A percentile compares a stretch with the other conserved stretches of the same genome.
Evolutionary conservation across 2,329 filamentous ascomycete species (phyloP).

Genomic region (Exophiala alcalophila): DNA sequence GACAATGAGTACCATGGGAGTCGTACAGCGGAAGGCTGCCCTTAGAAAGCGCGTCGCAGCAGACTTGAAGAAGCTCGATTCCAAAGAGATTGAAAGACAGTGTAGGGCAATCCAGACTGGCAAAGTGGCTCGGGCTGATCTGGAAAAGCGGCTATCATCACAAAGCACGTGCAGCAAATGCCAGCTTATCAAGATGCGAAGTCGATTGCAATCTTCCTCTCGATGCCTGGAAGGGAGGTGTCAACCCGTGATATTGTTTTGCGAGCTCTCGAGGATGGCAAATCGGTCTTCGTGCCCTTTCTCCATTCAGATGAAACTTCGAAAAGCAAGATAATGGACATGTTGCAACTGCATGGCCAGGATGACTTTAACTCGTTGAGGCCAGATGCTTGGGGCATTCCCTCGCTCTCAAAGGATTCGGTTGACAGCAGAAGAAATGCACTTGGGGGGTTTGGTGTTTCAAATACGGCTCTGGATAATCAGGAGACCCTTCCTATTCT

Average conservation of each 20-base stretch:
- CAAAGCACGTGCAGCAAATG: conserved; percentile 62
- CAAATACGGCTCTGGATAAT: conserved; percentile 21
- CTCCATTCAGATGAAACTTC: conserved; percentile 55
- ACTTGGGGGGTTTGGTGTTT: conserved; percentile 55
- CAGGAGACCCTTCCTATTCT: conserved; percentile 48
- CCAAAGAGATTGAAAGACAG: conserved; percentile 27
- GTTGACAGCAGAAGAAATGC: conserved; percentile 68
- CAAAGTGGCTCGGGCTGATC: conserved; percentile 28
- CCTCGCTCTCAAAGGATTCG: conserved; percentile 68
- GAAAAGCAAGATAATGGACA: conserved; percentile 78
- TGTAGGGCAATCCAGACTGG: conserved; percentile 21
- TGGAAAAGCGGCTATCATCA: conserved; percentile 60
- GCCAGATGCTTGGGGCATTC: conserved; percentile 89
- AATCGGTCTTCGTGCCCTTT: conserved; percentile 88
- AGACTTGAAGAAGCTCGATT: conserved; percentile 20
- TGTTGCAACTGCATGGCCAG: conserved; percentile 73
- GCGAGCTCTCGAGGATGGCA: conserved; percentile 72
- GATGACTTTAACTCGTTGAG: conserved; percentile 74
- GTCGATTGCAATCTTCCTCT: conserved; percentile 81
- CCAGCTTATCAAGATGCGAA: conserved; percentile 72
- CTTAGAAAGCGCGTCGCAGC: conserved; percentile 28
- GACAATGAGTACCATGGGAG: conserved; percentile 17
- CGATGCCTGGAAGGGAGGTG: conserved; percentile 85
- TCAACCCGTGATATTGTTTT: conserved; percentile 79
- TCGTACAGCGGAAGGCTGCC: conserved; percentile 24